Evolutionary conservation across 1,284 basidiomycete genomes (phyloP).

Genomic region (Heterobasidion occidentale): DNA sequence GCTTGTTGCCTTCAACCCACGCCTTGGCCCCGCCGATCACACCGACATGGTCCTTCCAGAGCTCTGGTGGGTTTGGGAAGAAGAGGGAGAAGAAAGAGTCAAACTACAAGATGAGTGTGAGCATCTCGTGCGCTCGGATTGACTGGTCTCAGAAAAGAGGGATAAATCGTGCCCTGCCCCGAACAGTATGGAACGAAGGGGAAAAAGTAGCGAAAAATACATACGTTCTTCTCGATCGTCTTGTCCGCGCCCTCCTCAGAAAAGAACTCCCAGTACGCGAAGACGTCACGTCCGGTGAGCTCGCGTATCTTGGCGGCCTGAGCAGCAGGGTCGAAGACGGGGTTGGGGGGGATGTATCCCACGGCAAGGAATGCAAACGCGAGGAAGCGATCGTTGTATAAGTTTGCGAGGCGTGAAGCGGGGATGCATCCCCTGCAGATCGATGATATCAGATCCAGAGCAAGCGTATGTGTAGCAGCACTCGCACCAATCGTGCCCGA

Average conservation of each 20-base stretch:
- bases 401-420: conserved; percentile 28
- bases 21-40: conserved; percentile 17
- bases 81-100: conserved; percentile 23
- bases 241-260: conserved; percentile 20
- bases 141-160: too few species aligned
- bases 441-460: background rate
- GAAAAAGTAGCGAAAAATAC: background rate
- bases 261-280: conserved; percentile 27
- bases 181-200: background rate
- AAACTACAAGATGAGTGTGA: conserved; percentile 10
- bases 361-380: conserved; percentile 34
- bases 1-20: conserved; percentile 18
- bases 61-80: conserved; percentile 17
- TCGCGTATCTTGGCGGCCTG: conserved; percentile 30
- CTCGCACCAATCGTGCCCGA: conserved; percentile 42
- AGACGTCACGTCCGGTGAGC: conserved; percentile 24
- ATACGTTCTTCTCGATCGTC: conserved; percentile 19
- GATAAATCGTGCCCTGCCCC: too few species aligned
- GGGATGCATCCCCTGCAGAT: conserved; percentile 29
- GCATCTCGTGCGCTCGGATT: background rate
- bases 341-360: conserved; percentile 24
- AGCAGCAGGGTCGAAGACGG: conserved; percentile 8
- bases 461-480: background rate
- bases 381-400: conserved; percentile 29
- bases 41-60: conserved; percentile 19